phyloP scores from a whole-genome alignment of 139 green algal species.

The Micromonas commoda region DNA sequence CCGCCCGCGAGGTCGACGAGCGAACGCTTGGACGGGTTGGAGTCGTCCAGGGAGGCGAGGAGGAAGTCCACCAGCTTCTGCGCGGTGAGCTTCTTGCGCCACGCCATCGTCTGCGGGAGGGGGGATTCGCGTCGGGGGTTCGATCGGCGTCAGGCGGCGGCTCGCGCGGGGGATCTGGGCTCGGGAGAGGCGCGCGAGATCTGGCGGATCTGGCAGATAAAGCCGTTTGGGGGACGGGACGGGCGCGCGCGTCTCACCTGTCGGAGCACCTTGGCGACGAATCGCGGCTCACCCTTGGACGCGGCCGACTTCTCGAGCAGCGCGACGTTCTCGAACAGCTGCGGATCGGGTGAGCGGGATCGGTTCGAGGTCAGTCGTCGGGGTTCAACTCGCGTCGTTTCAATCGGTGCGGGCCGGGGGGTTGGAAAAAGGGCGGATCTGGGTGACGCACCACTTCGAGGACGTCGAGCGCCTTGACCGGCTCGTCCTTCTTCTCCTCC shows the following conservation, averaged over 20 bases:
- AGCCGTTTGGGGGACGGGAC: no score
- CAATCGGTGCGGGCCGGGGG: no score
- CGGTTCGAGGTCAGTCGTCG: not conserved
- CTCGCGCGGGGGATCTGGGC: not conserved
- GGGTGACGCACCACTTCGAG: no score
- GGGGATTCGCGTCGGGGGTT: not conserved
- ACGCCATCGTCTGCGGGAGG: not conserved
- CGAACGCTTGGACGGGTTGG: not conserved
- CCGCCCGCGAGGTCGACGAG: not conserved
- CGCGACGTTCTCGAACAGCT: not conserved
- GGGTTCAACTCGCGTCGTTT: no score
- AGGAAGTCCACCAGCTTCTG: conserved; percentile 4
- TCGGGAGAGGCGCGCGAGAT: not conserved
- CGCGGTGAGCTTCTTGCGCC: not conserved
- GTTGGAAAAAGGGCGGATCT: no score
- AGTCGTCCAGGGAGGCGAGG: not conserved
- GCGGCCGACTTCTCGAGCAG: conserved; percentile 15
- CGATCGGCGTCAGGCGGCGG: not conserved
- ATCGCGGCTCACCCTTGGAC: conserved; percentile 19
- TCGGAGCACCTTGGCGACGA: conserved; percentile 12
- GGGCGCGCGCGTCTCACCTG: conserved; percentile 2
- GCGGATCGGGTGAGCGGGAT: not conserved
- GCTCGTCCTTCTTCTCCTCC: not conserved
- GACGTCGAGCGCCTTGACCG: not conserved
- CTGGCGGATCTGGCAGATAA: no score